A percentile compares a stretch with the other conserved stretches of the same genome.
Evolutionary conservation across 768 basidiomycete species (phyloP).

Genomic region (Sarcomyxa edulis): DNA sequence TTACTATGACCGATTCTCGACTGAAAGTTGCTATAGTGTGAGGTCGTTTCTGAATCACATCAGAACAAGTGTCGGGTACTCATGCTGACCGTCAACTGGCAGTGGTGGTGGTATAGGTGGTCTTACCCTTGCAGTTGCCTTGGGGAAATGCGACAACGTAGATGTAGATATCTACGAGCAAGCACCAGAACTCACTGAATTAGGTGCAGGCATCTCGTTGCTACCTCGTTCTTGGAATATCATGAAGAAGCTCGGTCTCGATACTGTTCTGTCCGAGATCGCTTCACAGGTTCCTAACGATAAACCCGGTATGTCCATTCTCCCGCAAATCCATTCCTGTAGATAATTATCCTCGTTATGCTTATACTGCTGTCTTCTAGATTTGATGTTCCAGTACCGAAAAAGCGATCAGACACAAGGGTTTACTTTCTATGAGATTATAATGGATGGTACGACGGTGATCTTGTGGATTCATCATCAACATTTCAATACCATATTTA

Average conservation of each 20-base stretch:
- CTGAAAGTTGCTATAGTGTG: no score
- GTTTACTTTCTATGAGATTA: conserved; percentile 17
- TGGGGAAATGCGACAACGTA: conserved; percentile 19
- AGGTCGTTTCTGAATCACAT: no score
- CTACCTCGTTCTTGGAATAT: conserved; percentile 35
- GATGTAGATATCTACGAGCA: conserved; percentile 40
- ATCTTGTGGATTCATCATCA: neutral
- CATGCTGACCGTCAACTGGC: no score
- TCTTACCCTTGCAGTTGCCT: conserved; percentile 28
- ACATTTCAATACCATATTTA: neutral
- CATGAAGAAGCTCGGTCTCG: conserved; percentile 31
- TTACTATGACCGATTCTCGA: no score
- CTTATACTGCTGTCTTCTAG: conserved; percentile 1
- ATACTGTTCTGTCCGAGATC: conserved; percentile 17
- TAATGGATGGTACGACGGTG: conserved; percentile 16
- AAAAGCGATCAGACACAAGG: conserved; percentile 30
- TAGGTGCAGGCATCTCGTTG: conserved; percentile 39
- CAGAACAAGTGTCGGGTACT: no score
- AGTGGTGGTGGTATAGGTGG: conserved; percentile 40
- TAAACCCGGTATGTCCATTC: conserved; percentile 13
- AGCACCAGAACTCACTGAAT: conserved; percentile 29
- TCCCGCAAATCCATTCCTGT: neutral
- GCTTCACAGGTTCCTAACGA: conserved; percentile 11
- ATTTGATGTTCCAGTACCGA: conserved; percentile 17
- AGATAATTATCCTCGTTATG: no score